These are phyloP conservation scores for Nymphaea thermarum DNA, from an alignment of 164 flowering plant genomes.

Conservation along the genomic window DNA sequence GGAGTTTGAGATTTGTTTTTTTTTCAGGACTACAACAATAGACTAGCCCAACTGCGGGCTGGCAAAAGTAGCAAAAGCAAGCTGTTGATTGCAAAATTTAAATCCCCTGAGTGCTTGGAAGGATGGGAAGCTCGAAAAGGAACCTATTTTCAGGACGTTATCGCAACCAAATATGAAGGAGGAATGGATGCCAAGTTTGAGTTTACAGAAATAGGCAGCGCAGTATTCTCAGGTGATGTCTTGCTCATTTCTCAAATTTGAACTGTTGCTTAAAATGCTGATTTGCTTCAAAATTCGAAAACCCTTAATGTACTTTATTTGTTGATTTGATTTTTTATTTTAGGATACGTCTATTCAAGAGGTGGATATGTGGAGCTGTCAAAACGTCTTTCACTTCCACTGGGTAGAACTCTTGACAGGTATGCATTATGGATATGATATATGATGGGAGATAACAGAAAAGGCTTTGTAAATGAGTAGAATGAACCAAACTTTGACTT, in stretches of 20 bases:
- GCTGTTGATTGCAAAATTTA: conserved; percentile 85
- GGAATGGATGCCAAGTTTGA: conserved; percentile 94
- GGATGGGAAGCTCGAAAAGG: conserved; percentile 90
- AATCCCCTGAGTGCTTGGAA: conserved; percentile 45
- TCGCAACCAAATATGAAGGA: conserved; percentile 76
- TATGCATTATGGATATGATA: conserved; percentile 7
- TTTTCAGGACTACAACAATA: conserved; percentile 80
- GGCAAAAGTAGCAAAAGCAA: conserved; percentile 98
- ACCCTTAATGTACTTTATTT: not conserved
- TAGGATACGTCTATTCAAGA: conserved; percentile 88
- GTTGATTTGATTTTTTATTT: conserved; percentile 2
- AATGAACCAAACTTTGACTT: too few species aligned
- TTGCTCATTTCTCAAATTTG: not conserved
- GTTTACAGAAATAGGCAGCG: conserved; percentile 62
- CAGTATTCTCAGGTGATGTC: conserved; percentile 71
- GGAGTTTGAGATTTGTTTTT: not conserved
- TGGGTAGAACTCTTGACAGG: conserved; percentile 92
- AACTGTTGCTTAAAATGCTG: not conserved
- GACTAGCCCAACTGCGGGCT: conserved; percentile 79
- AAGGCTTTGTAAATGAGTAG: too few species aligned
- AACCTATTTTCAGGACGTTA: conserved; percentile 79
- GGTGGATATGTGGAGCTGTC: conserved; percentile 93
- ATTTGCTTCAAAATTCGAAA: not conserved
- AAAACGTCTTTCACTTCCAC: conserved; percentile 68
- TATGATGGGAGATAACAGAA: not conserved